These are phyloP conservation scores for Eragrostis nindensis DNA, from an alignment of 176 grass and related monocot species.

Conservation along the genomic window DNA sequence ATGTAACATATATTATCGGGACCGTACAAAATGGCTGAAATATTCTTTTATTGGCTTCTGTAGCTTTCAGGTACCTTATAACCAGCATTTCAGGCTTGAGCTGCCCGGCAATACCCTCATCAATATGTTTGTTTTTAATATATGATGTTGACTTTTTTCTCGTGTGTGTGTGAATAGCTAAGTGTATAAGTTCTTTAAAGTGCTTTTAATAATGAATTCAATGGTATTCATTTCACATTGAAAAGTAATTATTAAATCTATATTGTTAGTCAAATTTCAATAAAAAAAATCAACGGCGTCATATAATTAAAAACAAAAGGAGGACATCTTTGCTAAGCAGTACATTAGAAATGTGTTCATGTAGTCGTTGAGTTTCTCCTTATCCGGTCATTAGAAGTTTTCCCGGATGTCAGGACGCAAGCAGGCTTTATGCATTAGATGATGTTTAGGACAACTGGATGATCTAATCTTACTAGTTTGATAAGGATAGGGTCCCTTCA, in stretches of 20 bases:
- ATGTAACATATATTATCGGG: neutral
- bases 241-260: no score
- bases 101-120: neutral
- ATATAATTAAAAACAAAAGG: no score
- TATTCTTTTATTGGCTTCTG: neutral
- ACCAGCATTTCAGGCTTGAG: neutral
- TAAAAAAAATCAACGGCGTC: no score
- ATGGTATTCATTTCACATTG: no score
- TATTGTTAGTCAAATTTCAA: no score
- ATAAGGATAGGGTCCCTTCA: conserved; percentile 10
- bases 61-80: conserved; percentile 13
- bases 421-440: neutral
- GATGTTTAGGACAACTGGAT: conserved; percentile 23
- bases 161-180: no score
- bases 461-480: conserved; percentile 24
- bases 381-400: conserved; percentile 5
- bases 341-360: neutral
- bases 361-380: neutral
- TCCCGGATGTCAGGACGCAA: neutral
- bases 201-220: no score
- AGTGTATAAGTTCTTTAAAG: no score
- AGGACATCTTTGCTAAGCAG: neutral
- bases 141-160: no score
- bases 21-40: neutral
- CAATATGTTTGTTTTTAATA: neutral